Conservation (phyloP, 73 alveolate genomes). For the Symbiodinium natans region DNA sequence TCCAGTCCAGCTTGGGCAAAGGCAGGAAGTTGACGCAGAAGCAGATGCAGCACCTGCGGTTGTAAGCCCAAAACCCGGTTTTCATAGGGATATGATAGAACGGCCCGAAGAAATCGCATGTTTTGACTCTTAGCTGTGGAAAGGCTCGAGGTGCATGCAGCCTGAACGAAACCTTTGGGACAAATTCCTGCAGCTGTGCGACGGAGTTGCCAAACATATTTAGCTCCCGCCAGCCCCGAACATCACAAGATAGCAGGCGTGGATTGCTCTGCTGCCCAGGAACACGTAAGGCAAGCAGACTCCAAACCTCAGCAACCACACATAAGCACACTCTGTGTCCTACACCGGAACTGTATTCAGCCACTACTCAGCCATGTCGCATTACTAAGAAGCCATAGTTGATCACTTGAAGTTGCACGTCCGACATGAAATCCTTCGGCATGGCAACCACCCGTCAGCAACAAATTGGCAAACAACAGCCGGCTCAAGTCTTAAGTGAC, state of each 20-base stretch:
- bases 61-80: too few species aligned
- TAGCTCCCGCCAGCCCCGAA: too few species aligned
- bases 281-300: constrained; percentile 85
- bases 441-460: background rate
- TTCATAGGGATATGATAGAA: too few species aligned
- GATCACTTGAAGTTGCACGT: constrained; percentile 66
- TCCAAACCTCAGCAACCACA: constrained; percentile 25
- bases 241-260: too few species aligned
- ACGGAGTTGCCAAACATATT: too few species aligned
- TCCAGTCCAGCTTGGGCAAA: too few species aligned
- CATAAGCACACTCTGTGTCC: background rate
- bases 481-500: background rate
- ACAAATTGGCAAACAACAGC: background rate
- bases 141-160: too few species aligned
- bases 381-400: constrained; percentile 63
- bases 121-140: too few species aligned
- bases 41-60: constrained; percentile 45
- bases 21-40: constrained; percentile 68
- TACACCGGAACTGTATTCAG: background rate
- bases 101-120: too few species aligned
- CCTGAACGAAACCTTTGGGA: too few species aligned
- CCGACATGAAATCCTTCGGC: constrained; percentile 59
- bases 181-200: too few species aligned
- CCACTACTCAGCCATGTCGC: background rate
- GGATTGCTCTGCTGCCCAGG: background rate